A percentile compares a stretch with the other conserved stretches of the same genome.
These are phyloP conservation scores for Picea engelmannii DNA, from an alignment of 83 land plant genomes.

Conservation along the genomic window DNA sequence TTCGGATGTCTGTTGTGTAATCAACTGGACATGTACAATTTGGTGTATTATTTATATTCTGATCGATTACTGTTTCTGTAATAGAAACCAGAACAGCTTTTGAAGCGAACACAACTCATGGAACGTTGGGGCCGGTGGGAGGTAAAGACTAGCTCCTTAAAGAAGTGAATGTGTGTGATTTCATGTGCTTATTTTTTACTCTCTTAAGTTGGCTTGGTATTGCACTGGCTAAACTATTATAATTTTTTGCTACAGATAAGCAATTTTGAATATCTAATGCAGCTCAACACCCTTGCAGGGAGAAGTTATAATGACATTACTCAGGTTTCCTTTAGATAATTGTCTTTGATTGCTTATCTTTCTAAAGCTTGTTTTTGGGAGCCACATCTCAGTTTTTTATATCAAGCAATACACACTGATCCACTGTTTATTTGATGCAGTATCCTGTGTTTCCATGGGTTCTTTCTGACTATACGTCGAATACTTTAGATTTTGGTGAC, in stretches of 20 bases:
- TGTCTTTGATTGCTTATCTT: not conserved
- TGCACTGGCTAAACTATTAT: not conserved
- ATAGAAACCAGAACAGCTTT: constrained; percentile 89
- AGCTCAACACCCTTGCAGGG: constrained; percentile 96
- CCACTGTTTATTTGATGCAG: constrained; percentile 46
- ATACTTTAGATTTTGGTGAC: constrained; percentile 64
- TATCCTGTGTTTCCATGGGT: constrained; percentile 99
- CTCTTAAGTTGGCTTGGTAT: not conserved
- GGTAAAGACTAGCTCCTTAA: constrained; percentile 41
- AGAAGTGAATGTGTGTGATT: not conserved
- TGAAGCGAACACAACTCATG: constrained; percentile 91
- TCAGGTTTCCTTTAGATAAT: constrained; percentile 55
- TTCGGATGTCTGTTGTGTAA: constrained; percentile 5
- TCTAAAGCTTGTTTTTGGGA: not conserved
- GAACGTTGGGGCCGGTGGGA: constrained; percentile 98
- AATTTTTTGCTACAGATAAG: constrained; percentile 76
- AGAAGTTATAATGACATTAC: constrained; percentile 98
- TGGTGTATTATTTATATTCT: not conserved
- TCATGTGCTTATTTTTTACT: not conserved
- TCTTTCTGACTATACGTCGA: constrained; percentile 87
- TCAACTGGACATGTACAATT: not conserved
- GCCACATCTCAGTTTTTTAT: not conserved
- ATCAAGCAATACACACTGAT: not conserved
- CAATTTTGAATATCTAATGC: constrained; percentile 99
- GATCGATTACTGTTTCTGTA: not conserved